Conservation (phyloP, 2,329 filamentous ascomycete genomes). For the Penicillium decumbens region DNA sequence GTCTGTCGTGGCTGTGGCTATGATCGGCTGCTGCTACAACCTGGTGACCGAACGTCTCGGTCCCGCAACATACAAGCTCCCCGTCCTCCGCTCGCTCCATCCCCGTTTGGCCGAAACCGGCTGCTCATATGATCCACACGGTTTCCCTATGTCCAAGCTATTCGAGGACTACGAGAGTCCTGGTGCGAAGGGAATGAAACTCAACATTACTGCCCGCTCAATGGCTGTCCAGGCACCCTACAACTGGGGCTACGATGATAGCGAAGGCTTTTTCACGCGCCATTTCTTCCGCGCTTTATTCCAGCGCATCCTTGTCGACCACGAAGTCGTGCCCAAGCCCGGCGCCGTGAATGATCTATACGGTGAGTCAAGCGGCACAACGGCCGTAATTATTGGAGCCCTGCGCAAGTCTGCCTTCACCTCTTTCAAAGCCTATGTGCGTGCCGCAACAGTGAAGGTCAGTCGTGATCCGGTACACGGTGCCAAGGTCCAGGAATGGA, state of each 20-base stretch:
- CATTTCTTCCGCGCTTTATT: constrained; percentile 90
- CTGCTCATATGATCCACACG: constrained; percentile 74
- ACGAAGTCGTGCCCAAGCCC: constrained; percentile 65
- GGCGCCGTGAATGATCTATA: constrained; percentile 29
- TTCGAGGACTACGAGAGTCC: constrained; percentile 56
- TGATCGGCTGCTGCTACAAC: constrained; percentile 98
- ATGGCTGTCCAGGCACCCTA: constrained; percentile 95
- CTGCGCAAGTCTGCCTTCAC: constrained; percentile 74
- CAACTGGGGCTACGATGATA: constrained; percentile 82
- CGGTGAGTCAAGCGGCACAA: constrained; percentile 52
- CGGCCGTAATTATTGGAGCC: constrained; percentile 75
- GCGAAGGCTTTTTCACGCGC: constrained; percentile 80
- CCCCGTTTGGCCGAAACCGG: constrained; percentile 63
- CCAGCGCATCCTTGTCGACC: constrained; percentile 87
- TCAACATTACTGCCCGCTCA: constrained; percentile 96
- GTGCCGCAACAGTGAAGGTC: constrained; percentile 74
- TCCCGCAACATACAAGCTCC: constrained; percentile 79
- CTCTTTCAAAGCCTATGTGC: constrained; percentile 71
- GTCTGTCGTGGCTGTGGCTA: constrained; percentile 80
- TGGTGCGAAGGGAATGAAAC: constrained; percentile 60
- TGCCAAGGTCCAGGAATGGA: constrained; percentile 59
- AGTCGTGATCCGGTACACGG: constrained; percentile 57
- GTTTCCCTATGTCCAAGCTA: constrained; percentile 83
- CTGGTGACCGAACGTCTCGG: constrained; percentile 85
- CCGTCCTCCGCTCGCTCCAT: constrained; percentile 70